A percentile compares a stretch with the other conserved stretches of the same genome.
These are phyloP conservation scores for Suhomyces kunorum DNA, from an alignment of 1,139 yeast species.

Conservation along the genomic window DNA sequence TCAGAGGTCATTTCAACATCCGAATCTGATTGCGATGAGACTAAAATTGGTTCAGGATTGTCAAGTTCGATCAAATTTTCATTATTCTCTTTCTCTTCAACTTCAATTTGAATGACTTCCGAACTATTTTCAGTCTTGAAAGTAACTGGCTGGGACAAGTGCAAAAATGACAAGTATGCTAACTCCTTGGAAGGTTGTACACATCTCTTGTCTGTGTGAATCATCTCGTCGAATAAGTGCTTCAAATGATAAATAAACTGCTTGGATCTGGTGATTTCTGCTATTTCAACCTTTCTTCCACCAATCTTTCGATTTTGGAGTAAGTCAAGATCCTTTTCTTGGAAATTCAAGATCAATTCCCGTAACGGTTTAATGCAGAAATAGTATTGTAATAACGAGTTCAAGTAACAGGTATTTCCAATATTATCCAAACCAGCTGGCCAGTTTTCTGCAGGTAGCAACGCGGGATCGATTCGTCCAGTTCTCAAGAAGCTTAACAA, in stretches of 20 bases:
- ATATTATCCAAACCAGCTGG: conserved; percentile 93
- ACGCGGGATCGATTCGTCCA: conserved; percentile 61
- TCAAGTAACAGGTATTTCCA: conserved; percentile 93
- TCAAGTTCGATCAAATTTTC: conserved; percentile 12
- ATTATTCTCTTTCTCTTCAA: conserved; percentile 11
- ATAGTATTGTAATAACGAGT: conserved; percentile 85
- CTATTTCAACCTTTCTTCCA: conserved; percentile 71
- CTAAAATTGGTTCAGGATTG: conserved; percentile 13
- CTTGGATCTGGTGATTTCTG: conserved; percentile 77
- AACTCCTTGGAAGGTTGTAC: conserved; percentile 82
- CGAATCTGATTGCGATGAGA: conserved; percentile 16
- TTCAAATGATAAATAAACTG: conserved; percentile 77
- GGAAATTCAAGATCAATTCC: conserved; percentile 59
- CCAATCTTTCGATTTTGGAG: conserved; percentile 63
- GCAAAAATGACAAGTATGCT: conserved; percentile 85
- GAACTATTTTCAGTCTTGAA: conserved; percentile 33
- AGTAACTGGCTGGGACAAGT: conserved; percentile 65
- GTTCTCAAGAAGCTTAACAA: conserved; percentile 53
- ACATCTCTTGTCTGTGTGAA: conserved; percentile 59
- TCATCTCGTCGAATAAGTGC: conserved; percentile 68
- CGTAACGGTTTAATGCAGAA: conserved; percentile 84
- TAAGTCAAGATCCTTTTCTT: conserved; percentile 27
- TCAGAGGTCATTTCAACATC: conserved; percentile 14
- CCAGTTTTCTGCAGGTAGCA: conserved; percentile 66
- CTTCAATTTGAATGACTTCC: not conserved